These are phyloP conservation scores for Taphrina populina DNA, from an alignment of 1,139 yeast species.

Conservation along the genomic window DNA sequence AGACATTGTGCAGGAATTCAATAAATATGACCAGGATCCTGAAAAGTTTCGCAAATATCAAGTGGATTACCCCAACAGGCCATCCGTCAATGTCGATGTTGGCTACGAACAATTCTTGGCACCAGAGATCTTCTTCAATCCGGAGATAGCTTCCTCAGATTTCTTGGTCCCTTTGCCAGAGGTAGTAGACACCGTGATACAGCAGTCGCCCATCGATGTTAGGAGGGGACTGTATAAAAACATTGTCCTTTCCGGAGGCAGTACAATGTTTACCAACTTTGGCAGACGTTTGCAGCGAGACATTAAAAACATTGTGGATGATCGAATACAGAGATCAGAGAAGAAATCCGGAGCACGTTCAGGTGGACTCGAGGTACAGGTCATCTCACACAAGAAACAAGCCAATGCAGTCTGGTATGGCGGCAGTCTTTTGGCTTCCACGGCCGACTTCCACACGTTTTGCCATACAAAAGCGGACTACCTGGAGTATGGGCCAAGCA, in stretches of 20 bases:
- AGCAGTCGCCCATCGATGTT: conserved; percentile 94
- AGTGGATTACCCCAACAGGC: conserved; percentile 73
- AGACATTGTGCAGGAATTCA: conserved; percentile 93
- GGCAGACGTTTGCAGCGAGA: conserved; percentile 97
- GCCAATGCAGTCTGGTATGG: conserved; percentile 99
- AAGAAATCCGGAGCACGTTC: conserved; percentile 71
- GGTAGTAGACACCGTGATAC: conserved; percentile 92
- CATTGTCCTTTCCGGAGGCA: conserved; percentile 93
- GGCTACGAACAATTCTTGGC: conserved; percentile 98
- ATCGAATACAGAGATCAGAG: conserved; percentile 82
- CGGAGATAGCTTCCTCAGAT: conserved; percentile 94
- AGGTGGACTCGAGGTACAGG: conserved; percentile 95
- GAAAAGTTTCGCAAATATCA: conserved; percentile 90
- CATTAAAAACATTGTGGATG: conserved; percentile 79
- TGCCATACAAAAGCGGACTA: conserved; percentile 97
- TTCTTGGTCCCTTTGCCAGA: conserved; percentile 92
- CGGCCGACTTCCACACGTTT: conserved; percentile 89
- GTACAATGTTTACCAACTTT: conserved; percentile 97
- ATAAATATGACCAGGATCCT: conserved; percentile 89
- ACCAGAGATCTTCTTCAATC: conserved; percentile 97
- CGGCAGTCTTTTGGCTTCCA: conserved; percentile 93
- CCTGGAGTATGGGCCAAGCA: conserved; percentile 96
- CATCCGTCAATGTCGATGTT: conserved; percentile 69
- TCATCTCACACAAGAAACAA: conserved; percentile 94
- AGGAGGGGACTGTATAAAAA: conserved; percentile 81